Evolutionary conservation across 257 asterid species (phyloP).

Genomic region (Penstemon newberryi): DNA sequence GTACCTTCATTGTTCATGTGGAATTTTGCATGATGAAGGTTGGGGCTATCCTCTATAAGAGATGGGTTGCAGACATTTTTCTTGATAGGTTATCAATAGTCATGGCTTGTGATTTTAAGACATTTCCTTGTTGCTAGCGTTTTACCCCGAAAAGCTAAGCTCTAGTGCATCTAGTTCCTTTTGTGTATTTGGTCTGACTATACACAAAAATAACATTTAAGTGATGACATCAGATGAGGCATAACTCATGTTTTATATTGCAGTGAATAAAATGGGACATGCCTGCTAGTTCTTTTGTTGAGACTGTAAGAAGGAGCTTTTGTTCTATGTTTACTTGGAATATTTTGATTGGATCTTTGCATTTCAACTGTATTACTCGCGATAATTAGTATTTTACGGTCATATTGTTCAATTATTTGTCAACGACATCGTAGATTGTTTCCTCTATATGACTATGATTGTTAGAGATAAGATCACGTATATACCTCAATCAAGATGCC

Average conservation of each 20-base stretch:
- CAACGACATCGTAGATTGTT: neutral
- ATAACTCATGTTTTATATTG: conserved; percentile 8
- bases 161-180: too few species aligned
- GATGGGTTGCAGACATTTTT: conserved; percentile 21
- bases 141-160: neutral
- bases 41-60: conserved; percentile 14
- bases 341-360: neutral
- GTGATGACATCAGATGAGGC: conserved; percentile 8
- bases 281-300: neutral
- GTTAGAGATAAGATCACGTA: neutral
- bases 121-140: conserved; percentile 16
- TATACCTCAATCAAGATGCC: conserved; percentile 16
- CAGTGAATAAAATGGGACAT: neutral
- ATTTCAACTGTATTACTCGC: conserved; percentile 4
- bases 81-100: conserved; percentile 15
- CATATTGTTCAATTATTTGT: neutral
- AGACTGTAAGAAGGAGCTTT: neutral
- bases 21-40: conserved; percentile 21
- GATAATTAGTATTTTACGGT: conserved; percentile 4
- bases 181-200: neutral
- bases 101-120: conserved; percentile 1
- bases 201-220: conserved; percentile 7
- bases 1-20: conserved; percentile 15
- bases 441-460: neutral
- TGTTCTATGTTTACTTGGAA: neutral